Evolutionary conservation across 306 rosid species (phyloP).

Genomic region (Quercus wislizeni): DNA sequence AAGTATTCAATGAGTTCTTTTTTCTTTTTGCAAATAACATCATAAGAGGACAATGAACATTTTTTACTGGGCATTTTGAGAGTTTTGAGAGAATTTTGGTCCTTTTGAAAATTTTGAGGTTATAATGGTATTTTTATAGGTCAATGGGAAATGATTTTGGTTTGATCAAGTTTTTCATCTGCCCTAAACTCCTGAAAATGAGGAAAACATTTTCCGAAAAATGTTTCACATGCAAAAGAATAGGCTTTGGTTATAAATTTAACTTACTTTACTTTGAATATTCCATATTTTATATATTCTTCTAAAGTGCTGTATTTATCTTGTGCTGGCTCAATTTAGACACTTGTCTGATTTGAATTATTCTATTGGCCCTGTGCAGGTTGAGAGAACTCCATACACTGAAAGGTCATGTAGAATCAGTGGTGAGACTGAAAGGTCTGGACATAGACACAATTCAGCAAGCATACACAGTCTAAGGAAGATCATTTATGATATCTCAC

Average conservation of each 20-base stretch:
- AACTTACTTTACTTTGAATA: background rate
- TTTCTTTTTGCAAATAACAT: background rate
- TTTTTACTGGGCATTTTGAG: too few relatives aligned
- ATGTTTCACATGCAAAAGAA: too few relatives aligned
- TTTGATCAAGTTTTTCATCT: too few relatives aligned
- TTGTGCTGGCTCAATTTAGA: background rate
- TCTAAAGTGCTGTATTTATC: background rate
- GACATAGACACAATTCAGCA: slow-evolving; percentile 98
- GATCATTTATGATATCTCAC: slow-evolving; percentile 24
- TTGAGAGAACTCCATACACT: slow-evolving; percentile 88
- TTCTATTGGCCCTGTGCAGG: slow-evolving; percentile 37
- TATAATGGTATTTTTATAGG: too few relatives aligned
- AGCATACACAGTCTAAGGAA: slow-evolving; percentile 81
- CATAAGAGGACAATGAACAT: too few relatives aligned
- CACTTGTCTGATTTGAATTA: background rate
- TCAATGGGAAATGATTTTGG: too few relatives aligned
- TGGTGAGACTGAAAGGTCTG: slow-evolving; percentile 94
- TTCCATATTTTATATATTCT: background rate
- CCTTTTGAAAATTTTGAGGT: too few relatives aligned
- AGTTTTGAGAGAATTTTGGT: too few relatives aligned
- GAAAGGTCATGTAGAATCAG: slow-evolving; percentile 96
- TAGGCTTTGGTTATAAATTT: background rate
- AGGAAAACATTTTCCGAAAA: too few relatives aligned
- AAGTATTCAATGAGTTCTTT: background rate
- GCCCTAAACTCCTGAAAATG: too few relatives aligned